Percentiles rank a stretch among this genome's conserved stretches.
These are phyloP conservation scores for Torulaspora franciscae DNA, from an alignment of 805 yeast genomes.

Conservation along the genomic window DNA sequence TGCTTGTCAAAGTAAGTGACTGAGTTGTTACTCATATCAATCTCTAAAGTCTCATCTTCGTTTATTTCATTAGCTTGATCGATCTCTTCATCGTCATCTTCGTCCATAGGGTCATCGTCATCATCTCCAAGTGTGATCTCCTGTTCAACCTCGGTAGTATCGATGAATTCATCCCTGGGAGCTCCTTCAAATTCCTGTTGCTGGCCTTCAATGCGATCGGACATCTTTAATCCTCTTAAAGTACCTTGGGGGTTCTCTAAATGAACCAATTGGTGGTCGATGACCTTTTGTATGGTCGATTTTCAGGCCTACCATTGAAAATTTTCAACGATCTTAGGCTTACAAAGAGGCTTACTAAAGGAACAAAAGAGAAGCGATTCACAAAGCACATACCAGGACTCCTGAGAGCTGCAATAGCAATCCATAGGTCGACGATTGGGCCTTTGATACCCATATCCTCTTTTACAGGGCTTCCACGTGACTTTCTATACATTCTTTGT, in stretches of 20 bases:
- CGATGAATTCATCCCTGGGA: slow-evolving; percentile 38
- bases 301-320: slow-evolving; percentile 3
- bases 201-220: slow-evolving; percentile 10
- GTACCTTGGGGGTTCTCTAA: not conserved
- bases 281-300: not conserved
- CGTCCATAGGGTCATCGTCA: slow-evolving; percentile 31
- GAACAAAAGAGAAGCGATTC: not conserved
- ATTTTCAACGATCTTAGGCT: slow-evolving; percentile 1
- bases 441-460: not conserved
- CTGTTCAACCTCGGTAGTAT: slow-evolving; percentile 43
- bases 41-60: slow-evolving; percentile 54
- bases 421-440: not conserved
- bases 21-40: slow-evolving; percentile 88
- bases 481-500: not conserved
- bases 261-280: not conserved
- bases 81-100: slow-evolving; percentile 38
- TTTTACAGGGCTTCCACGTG: not conserved
- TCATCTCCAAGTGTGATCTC: slow-evolving; percentile 36
- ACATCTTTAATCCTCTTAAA: slow-evolving; percentile 8
- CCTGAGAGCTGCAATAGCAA: not conserved
- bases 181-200: slow-evolving; percentile 10
- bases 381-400: not conserved
- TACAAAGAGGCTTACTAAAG: not conserved
- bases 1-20: slow-evolving; percentile 86
- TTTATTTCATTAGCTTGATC: slow-evolving; percentile 31